Base-by-base conservation (phyloP, 495 filamentous ascomycete genomes). In the Trichoderma asperelloides region DNA sequence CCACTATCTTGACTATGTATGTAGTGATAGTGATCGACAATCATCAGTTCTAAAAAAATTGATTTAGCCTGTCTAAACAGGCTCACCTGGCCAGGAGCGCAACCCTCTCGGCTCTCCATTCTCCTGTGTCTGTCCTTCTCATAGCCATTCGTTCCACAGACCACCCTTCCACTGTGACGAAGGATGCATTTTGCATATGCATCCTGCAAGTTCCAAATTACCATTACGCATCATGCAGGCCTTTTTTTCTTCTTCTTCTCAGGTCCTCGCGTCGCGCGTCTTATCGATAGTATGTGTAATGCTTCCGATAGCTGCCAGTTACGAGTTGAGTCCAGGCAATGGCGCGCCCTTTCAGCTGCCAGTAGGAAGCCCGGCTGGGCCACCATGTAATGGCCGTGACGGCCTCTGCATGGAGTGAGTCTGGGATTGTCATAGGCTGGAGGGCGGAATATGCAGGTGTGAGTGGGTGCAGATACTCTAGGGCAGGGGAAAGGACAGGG, bases 121-220 rank as follows among this genome's bases (percentile, higher is more conserved):
- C 28, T 25, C 16, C 51, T 25, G 9, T 33, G 13, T 60, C 55
- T 21, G 9, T 21, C 13, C 16, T 21, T 30, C 13, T 18, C 55
- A 1, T 60, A 7, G 1, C 43, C n/a, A 47, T n/a, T 47, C 43
- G 13, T 16, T 47, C 55, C 55, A 60, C 55, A n/a, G n/a, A n/a
- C n/a, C 43, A 47, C 49, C 49, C 21, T 1, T 57, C 49, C 25
- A 23, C 15, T 60, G 55, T 60, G 55, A 60, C 55, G 25, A 30
- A 60, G 55, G 55, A 60, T 60, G 55, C 55, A 60, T 13, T 18
- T 25, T 60, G 55, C 55, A 60, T 60, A 27, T 60, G 55, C 55
- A 60, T 60, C 25, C 27, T 60, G 55, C 55, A 60, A 16, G 55
- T 30, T 27, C 25, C 25, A 60, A 60, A 51, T 51, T 37, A 37